A percentile compares a stretch with the other conserved stretches of the same genome.
phyloP scores from a whole-genome alignment of 805 yeast species.

The Millerago galiae region DNA sequence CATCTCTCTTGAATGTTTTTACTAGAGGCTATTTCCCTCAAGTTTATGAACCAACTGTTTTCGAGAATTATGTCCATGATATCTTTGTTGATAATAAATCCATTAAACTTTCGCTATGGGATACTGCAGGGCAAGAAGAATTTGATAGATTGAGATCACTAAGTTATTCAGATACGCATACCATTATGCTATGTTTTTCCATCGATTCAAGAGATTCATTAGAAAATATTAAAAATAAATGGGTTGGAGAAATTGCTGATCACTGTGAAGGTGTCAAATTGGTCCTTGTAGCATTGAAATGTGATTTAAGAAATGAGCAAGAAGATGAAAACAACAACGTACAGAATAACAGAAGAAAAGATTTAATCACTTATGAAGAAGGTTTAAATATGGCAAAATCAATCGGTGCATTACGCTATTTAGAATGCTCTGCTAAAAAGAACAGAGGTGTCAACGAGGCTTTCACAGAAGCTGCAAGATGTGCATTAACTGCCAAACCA shows the following conservation, averaged over 20 bases:
- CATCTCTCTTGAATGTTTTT: conserved; percentile 89
- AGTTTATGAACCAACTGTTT: conserved; percentile 96
- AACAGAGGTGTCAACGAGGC: conserved; percentile 99
- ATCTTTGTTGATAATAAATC: conserved; percentile 93
- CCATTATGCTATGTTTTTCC: conserved; percentile 93
- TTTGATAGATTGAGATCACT: conserved; percentile 90
- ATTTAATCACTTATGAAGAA: conserved; percentile 81
- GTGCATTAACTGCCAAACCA: conserved; percentile 85
- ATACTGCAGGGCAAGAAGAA: conserved; percentile 98
- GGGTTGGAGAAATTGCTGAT: conserved; percentile 96
- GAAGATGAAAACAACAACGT: conserved; percentile 36
- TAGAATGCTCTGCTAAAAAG: conserved; percentile 95
- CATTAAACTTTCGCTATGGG: conserved; percentile 92
- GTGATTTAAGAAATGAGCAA: conserved; percentile 78
- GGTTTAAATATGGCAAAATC: conserved; percentile 89
- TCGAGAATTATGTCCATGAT: conserved; percentile 95
- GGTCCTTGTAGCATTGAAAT: conserved; percentile 89
- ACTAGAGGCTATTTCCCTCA: conserved; percentile 98
- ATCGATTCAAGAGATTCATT: conserved; percentile 92
- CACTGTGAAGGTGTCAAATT: conserved; percentile 95
- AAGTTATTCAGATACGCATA: conserved; percentile 92
- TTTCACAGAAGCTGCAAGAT: conserved; percentile 96
- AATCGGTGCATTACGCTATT: conserved; percentile 88
- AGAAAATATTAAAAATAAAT: conserved; percentile 89
- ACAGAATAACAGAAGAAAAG: conserved; percentile 25